Evolutionary conservation across 352 stramenopile genomes (phyloP), one percentile per base, ranked within the genome.

Genomic region (Phytophthora nicotianae): DNA sequence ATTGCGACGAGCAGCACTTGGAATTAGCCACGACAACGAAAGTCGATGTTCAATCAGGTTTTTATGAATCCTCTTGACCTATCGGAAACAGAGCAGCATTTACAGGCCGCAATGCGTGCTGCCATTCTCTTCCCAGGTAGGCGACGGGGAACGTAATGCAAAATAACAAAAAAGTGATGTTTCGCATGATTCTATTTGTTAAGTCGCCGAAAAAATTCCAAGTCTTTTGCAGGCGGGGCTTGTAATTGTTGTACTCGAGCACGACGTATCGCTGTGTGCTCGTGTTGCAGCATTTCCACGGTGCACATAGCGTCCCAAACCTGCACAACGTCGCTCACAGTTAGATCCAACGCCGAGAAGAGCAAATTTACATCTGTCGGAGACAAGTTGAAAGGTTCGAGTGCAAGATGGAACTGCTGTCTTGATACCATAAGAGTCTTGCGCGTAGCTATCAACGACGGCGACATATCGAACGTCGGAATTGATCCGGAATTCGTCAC

Each of bases 321-420:
- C 9, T 62, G 50, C 5, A 87, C 77, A 26, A 51, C 49, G 56
- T 90, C 79, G n/a, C 66, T 65, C 1, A 90, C 79, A 23, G 62
- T 62, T 32, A 84, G 38, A 47, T 90, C 81, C 17, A 90, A 57
- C 38, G 75, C 71, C 4, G 81, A 86, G 48, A 83, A 90, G 17
- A 90, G 57, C 64, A 76, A 46, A 50, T 90, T 87, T n/a, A 88
- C 75, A 46, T 90, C 81, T 0, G 54, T 55, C 13, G 70, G 17
- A 11, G 63, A 40, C 17, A 86, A 59, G 17, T 64, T 74, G 50
- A 90, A 86, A 23, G 79, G 50, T 62, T 88, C 79, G 13, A 88
- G 62, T 2, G 81, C 79, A 8, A 86, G 68, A 42, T 88, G 79
- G 46, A 86, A 77, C 48, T 88, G 79, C 26, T 88, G 70, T 2